A percentile compares a stretch with the other conserved stretches of the same genome.
These are phyloP conservation scores for Lycium ferocissimum DNA, from an alignment of 257 asterid species.

Conservation along the genomic window DNA sequence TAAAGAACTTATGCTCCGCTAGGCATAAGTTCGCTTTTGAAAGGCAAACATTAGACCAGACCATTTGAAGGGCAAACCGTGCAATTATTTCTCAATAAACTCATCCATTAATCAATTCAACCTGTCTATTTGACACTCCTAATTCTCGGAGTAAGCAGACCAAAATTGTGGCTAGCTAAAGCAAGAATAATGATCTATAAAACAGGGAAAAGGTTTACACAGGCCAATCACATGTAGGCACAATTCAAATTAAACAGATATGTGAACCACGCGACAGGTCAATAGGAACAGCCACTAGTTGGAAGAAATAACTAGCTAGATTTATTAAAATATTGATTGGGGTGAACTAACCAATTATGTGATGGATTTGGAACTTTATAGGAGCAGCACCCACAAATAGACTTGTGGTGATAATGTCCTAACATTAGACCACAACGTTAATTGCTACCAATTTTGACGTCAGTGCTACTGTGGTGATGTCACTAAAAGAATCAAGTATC, in stretches of 20 bases:
- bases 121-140: too few relatives aligned
- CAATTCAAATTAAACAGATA: not conserved
- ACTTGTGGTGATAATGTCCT: not conserved
- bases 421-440: constrained; percentile 32
- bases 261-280: not conserved
- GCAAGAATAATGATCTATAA: not conserved
- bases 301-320: not conserved
- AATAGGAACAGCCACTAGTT: not conserved
- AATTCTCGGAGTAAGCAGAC: not conserved
- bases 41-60: too few relatives aligned
- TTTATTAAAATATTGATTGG: not conserved
- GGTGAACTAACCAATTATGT: constrained; percentile 10
- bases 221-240: not conserved
- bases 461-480: constrained; percentile 36
- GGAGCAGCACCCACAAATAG: constrained; percentile 35
- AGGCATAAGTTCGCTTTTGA: too few relatives aligned
- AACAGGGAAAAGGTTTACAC: too few relatives aligned
- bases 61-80: too few relatives aligned
- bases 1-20: too few relatives aligned
- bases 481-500: constrained; percentile 38
- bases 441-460: constrained; percentile 43
- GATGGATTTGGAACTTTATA: constrained; percentile 37
- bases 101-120: too few relatives aligned
- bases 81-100: too few relatives aligned
- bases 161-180: not conserved